These are phyloP conservation scores for Syncephalis plumigaleata DNA, from an alignment of 371 early-diverging fungal species.

Conservation along the genomic window DNA sequence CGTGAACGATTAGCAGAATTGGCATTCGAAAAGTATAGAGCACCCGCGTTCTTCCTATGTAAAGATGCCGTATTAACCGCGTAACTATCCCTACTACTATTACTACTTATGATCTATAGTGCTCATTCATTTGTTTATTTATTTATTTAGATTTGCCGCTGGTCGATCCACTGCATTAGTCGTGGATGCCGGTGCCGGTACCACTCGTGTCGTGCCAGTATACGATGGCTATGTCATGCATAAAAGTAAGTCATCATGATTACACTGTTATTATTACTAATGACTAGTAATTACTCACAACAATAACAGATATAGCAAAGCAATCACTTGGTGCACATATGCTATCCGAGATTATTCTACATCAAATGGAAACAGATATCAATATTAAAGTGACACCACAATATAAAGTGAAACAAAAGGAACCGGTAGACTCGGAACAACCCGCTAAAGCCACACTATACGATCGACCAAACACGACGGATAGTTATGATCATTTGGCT, in stretches of 20 bases:
- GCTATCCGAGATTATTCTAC: slow-evolving; percentile 54
- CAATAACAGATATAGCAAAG: slow-evolving; percentile 33
- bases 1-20: slow-evolving; percentile 80
- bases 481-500: slow-evolving; percentile 48
- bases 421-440: slow-evolving; percentile 45
- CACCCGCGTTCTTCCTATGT: slow-evolving; percentile 85
- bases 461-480: slow-evolving; percentile 35
- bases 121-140: no score
- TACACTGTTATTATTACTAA: background rate
- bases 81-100: slow-evolving; percentile 19
- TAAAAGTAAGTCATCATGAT: slow-evolving; percentile 32
- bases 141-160: slow-evolving; percentile 53
- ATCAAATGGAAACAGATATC: slow-evolving; percentile 32
- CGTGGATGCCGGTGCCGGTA: slow-evolving; percentile 76
- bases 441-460: slow-evolving; percentile 34
- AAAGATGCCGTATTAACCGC: slow-evolving; percentile 83
- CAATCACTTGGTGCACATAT: slow-evolving; percentile 70
- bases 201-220: slow-evolving; percentile 82
- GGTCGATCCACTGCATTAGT: slow-evolving; percentile 82
- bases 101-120: background rate
- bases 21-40: slow-evolving; percentile 81
- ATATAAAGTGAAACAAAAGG: slow-evolving; percentile 60
- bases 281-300: background rate
- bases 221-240: slow-evolving; percentile 88
- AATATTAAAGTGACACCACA: slow-evolving; percentile 61